Conservation (phyloP, 2,329 filamentous ascomycete species). For the Ophiostoma perfectum region DNA sequence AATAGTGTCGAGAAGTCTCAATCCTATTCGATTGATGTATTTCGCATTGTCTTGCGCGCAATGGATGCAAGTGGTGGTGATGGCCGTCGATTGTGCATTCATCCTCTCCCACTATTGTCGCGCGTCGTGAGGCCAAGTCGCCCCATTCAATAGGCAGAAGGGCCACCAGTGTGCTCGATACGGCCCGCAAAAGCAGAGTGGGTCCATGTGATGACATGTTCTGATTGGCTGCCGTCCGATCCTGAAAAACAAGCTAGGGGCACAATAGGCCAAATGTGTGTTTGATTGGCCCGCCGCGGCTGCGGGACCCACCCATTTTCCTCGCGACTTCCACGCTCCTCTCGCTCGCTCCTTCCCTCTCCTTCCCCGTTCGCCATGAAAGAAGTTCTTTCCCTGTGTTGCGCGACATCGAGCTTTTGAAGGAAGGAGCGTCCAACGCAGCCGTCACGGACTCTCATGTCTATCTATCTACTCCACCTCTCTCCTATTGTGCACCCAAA, state of each 20-base stretch:
- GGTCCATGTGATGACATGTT: background rate
- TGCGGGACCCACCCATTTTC: conserved; percentile 12
- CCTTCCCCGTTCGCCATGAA: conserved; percentile 19
- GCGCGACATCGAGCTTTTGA: conserved; percentile 20
- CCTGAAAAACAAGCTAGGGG: conserved; percentile 19
- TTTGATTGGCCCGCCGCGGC: conserved; percentile 18
- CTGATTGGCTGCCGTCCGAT: background rate
- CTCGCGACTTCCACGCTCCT: conserved; percentile 14
- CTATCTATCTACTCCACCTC: background rate
- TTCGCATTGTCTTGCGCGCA: background rate
- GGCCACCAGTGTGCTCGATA: conserved; percentile 6
- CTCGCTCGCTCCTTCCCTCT: conserved; percentile 20
- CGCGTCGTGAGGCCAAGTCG: conserved; percentile 13
- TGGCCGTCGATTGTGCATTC: conserved; percentile 11
- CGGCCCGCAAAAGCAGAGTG: conserved; percentile 2
- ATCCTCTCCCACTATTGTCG: background rate
- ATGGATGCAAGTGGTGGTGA: background rate
- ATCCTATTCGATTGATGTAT: background rate
- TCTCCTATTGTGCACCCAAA: background rate
- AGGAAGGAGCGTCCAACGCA: conserved; percentile 20
- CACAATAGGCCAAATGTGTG: background rate
- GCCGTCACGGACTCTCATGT: background rate
- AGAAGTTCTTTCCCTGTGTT: conserved; percentile 18
- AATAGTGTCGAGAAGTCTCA: background rate
- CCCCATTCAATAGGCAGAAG: conserved; percentile 10